These are phyloP conservation scores for Aegilops tauschii DNA, from an alignment of 176 grass and related monocot species.

Conservation along the genomic window DNA sequence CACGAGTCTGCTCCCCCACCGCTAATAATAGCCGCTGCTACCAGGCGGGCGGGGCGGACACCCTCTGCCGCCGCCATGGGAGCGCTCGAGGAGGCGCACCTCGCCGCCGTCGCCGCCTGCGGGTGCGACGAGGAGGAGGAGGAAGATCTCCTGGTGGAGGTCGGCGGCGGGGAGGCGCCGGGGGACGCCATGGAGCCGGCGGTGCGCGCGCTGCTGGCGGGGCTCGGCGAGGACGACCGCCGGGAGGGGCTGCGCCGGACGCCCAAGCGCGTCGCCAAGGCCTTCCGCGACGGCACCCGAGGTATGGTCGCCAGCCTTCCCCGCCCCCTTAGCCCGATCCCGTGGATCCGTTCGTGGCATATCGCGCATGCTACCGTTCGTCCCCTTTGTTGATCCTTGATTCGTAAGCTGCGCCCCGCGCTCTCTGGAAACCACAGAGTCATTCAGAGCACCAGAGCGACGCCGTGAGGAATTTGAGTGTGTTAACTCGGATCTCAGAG, in stretches of 20 bases:
- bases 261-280: conserved; percentile 93
- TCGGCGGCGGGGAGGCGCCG: not conserved
- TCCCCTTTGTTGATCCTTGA: not conserved
- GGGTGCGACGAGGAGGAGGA: conserved; percentile 37
- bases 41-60: not conserved
- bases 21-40: conserved; percentile 13
- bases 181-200: conserved; percentile 52
- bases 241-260: conserved; percentile 71
- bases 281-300: conserved; percentile 87
- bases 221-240: conserved; percentile 83
- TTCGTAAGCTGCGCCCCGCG: not conserved
- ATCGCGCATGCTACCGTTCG: not conserved
- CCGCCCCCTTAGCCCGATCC: fast-evolving
- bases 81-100: conserved; percentile 68
- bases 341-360: conserved; percentile 20
- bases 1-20: not conserved
- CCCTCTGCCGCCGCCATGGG: conserved; percentile 46
- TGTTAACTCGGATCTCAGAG: conserved; percentile 2
- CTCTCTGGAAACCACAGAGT: not conserved
- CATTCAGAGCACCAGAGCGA: not conserved
- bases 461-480: conserved; percentile 3
- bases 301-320: conserved; percentile 25
- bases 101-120: conserved; percentile 39
- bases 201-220: conserved; percentile 59
- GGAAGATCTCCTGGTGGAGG: not conserved